Evolutionary conservation across 257 asterid genomes (phyloP), one percentile per base, ranked within the genome.

Genomic region (Fraxinus quadrangulata): DNA sequence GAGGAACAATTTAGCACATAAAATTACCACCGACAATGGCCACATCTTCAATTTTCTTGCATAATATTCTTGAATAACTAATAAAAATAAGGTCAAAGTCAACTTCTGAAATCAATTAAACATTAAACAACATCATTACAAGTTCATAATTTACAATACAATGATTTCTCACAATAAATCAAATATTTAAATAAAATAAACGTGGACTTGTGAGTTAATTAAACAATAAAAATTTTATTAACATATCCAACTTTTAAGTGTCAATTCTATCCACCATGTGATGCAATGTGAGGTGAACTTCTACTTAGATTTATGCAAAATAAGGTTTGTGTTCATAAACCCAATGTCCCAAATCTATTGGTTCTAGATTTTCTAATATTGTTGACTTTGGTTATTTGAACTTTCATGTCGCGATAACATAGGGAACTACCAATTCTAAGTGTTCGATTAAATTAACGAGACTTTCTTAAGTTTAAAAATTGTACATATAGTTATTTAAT

Each of bases 91-190:
- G 6, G 76, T 65, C 67, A 71, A 54, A 40, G 23, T 81, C 6
- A 69, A 30, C 56, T 11, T 37, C 17, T 51, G 33, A 26, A 21
- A 30, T 26, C n/a, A 69, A 73, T 54, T 54, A 54, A 54, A n/a
- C 73, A 26, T 59, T 76, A 75, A 70, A 17, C 54, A 39, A 26
- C 24, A 28, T 23, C 73, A 66, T 39, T 77, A 70, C 73, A 59
- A 36, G 47, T 61, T 34, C 45, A 37, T 81, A 36, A 49, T 49
- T 45, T 72, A 21, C 28, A 75, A 63, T 45, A 10, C 7, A 63
- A 72, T 72, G 45, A 79, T 67, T 28, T 78, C 81, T 80, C 51
- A 5, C 4, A 1, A 54, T 1, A 54, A 54, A 54, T 19, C 65
- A 54, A 54, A 54, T 54, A 54, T 6, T 16, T 54, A n/a, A 54